Evolutionary conservation across 495 filamentous ascomycete species (phyloP).

Genomic region (Podospora pseudoanserina): DNA sequence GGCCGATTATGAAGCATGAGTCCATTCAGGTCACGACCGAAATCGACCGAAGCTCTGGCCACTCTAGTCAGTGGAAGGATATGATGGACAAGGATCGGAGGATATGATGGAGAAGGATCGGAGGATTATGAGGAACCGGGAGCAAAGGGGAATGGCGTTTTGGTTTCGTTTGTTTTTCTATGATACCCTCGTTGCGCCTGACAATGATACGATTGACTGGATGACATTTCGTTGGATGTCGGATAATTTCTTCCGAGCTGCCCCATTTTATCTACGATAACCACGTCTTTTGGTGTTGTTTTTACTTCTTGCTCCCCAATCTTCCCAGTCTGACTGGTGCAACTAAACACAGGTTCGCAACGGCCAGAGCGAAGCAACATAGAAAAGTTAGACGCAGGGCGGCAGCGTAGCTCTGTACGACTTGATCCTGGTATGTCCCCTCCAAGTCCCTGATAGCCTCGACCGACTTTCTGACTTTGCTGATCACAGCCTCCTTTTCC

Average conservation of each 20-base stretch:
- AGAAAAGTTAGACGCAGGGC: conserved; percentile 55
- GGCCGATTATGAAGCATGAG: conserved; percentile 13
- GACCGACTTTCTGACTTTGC: conserved; percentile 39
- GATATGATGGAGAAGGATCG: background rate
- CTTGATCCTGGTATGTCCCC: conserved; percentile 40
- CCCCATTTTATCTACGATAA: background rate
- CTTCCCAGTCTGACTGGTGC: conserved; percentile 53
- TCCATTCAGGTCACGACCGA: background rate
- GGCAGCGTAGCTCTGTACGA: conserved; percentile 56
- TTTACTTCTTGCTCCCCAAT: conserved; percentile 45
- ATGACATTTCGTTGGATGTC: background rate
- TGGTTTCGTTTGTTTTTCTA: background rate
- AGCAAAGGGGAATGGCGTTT: background rate
- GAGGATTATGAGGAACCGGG: background rate
- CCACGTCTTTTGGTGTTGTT: too few relatives aligned
- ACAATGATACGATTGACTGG: background rate
- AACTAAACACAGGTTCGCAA: conserved; percentile 48
- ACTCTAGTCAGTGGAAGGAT: background rate
- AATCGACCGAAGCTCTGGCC: background rate
- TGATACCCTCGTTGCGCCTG: background rate
- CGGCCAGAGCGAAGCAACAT: conserved; percentile 48
- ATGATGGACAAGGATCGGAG: background rate
- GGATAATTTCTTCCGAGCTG: background rate
- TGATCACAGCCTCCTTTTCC: conserved; percentile 37
- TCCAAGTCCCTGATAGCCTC: conserved; percentile 40